These are phyloP conservation scores for Ceratocystis lukuohia DNA, from an alignment of 2,329 filamentous ascomycete species.

Conservation along the genomic window DNA sequence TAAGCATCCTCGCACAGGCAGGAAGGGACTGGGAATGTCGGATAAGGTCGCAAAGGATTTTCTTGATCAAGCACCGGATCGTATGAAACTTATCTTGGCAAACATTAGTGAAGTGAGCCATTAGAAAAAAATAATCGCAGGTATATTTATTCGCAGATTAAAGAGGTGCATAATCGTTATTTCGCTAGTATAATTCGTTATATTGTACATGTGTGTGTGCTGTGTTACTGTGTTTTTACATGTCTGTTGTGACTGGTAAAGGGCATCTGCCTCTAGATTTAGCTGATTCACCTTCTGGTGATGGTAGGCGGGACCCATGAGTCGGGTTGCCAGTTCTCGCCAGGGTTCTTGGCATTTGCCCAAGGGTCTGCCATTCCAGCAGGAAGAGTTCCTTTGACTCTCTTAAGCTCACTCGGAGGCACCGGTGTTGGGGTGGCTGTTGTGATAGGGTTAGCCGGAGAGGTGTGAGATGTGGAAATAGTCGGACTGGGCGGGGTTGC, in stretches of 20 bases:
- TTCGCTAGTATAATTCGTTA: background rate
- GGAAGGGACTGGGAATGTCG: constrained; percentile 24
- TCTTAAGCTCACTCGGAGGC: constrained; percentile 3
- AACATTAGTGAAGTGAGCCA: background rate
- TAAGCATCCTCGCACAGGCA: constrained; percentile 29
- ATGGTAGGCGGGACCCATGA: constrained; percentile 42
- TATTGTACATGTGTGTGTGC: constrained; percentile 1
- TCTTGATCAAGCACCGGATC: constrained; percentile 33
- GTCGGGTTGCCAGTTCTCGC: constrained; percentile 55
- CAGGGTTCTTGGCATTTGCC: constrained; percentile 40
- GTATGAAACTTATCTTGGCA: constrained; percentile 25
- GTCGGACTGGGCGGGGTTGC: background rate
- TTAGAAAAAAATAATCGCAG: too few relatives aligned
- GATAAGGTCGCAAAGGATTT: constrained; percentile 33
- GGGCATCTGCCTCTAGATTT: background rate
- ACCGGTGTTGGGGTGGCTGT: background rate
- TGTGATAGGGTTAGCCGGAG: background rate
- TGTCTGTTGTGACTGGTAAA: background rate
- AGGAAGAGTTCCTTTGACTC: constrained; percentile 13
- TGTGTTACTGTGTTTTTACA: background rate
- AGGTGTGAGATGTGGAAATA: background rate
- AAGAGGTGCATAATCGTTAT: background rate
- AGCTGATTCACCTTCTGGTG: constrained; percentile 23
- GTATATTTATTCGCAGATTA: too few relatives aligned
- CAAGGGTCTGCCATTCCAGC: constrained; percentile 38